These are phyloP conservation scores for Colletotrichum horii DNA, from an alignment of 2,329 filamentous ascomycete genomes.

Conservation along the genomic window DNA sequence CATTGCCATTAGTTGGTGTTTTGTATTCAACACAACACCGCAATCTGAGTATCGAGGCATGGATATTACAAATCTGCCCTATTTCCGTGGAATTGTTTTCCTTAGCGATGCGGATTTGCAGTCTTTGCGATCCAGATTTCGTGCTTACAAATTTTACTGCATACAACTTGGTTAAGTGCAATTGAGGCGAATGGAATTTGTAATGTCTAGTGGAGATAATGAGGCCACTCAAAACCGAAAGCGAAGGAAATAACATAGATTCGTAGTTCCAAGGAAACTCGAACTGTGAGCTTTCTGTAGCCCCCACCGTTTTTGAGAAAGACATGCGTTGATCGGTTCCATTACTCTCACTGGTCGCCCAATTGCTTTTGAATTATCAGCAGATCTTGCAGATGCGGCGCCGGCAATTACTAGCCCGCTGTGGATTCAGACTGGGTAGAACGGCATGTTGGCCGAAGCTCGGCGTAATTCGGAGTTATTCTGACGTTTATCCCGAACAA, in stretches of 20 bases:
- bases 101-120: not conserved
- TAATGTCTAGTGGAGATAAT: not conserved
- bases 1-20: not conserved
- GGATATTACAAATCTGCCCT: not conserved
- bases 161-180: not conserved
- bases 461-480: not conserved
- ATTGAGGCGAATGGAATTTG: not conserved
- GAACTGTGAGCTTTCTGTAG: not conserved
- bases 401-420: no score
- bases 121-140: not conserved
- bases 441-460: not conserved
- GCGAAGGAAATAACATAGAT: not conserved
- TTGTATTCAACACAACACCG: not conserved
- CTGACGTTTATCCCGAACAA: not conserved
- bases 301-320: rapidly evolving
- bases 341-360: not conserved
- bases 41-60: not conserved
- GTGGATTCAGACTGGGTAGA: not conserved
- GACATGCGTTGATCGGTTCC: not conserved
- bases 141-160: not conserved
- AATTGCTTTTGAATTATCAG: not conserved
- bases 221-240: not conserved
- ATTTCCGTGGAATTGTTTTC: not conserved
- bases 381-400: not conserved
- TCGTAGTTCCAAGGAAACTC: not conserved